Percentiles rank a stretch among this genome's conserved stretches.
These are phyloP conservation scores for Angophora floribunda DNA, from an alignment of 345 rosid species.

Conservation along the genomic window DNA sequence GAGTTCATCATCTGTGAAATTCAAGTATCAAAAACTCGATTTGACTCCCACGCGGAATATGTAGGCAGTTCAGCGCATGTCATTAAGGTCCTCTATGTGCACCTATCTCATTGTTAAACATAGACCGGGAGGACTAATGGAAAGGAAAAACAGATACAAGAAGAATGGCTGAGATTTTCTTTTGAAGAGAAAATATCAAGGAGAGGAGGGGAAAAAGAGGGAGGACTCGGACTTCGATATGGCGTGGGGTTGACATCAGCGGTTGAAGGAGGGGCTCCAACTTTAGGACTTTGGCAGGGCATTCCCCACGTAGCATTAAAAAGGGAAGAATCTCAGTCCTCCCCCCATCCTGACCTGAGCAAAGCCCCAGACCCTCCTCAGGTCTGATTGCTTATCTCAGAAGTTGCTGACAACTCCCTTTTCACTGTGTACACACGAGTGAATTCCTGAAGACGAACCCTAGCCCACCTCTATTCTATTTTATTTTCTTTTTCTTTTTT, in stretches of 20 bases:
- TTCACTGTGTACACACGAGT: not conserved
- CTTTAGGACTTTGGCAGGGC: not conserved
- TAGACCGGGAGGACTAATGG: not conserved
- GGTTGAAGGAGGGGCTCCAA: not conserved
- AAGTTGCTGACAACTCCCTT: conserved; percentile 10
- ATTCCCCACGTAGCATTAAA: not conserved
- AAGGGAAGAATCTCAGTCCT: conserved; percentile 12
- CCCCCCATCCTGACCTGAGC: not conserved
- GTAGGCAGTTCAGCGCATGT: not conserved
- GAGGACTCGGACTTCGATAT: not conserved
- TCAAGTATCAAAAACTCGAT: not conserved
- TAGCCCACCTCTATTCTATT: not conserved
- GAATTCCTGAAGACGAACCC: not conserved
- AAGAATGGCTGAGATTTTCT: not conserved
- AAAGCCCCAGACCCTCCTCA: not conserved
- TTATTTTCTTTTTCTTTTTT: not conserved
- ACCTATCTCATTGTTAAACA: not conserved
- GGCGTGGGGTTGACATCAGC: not conserved
- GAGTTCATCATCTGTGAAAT: not conserved
- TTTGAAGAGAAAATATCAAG: not conserved
- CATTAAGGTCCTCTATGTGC: not conserved
- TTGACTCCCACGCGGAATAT: not conserved
- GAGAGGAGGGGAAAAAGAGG: not conserved
- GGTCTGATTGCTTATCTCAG: conserved; percentile 20
- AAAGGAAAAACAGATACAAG: not conserved